phyloP scores from a whole-genome alignment of 2,329 filamentous ascomycete genomes.

The Xylariaceae sp. region DNA sequence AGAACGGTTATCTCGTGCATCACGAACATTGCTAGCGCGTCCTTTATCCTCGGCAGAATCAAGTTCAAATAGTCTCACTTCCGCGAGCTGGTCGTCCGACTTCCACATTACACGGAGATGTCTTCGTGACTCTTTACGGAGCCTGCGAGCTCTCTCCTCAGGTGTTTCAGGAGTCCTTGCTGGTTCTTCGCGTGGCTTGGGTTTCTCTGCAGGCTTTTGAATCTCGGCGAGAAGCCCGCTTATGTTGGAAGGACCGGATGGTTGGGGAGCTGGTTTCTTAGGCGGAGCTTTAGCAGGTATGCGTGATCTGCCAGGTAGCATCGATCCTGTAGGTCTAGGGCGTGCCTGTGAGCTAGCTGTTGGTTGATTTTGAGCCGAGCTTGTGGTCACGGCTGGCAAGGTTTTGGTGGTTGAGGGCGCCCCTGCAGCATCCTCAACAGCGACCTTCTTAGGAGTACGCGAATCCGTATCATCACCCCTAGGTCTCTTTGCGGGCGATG shows the following conservation, averaged over 20 bases:
- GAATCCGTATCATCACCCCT: constrained; percentile 45
- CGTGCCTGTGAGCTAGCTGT: constrained; percentile 25
- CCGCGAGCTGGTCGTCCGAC: constrained; percentile 65
- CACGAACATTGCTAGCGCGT: constrained; percentile 66
- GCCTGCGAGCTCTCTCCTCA: constrained; percentile 67
- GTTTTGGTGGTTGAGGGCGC: constrained; percentile 39
- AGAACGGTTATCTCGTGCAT: constrained; percentile 72
- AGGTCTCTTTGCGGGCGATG: constrained; percentile 38
- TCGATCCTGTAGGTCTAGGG: constrained; percentile 34
- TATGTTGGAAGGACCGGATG: constrained; percentile 51
- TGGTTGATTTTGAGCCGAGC: constrained; percentile 4
- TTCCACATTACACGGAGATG: constrained; percentile 74
- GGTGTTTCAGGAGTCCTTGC: constrained; percentile 65
- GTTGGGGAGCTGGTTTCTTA: constrained; percentile 43
- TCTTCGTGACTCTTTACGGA: constrained; percentile 72
- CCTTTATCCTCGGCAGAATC: constrained; percentile 72
- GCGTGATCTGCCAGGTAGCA: constrained; percentile 53
- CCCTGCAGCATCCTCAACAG: constrained; percentile 35
- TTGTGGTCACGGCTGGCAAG: constrained; percentile 23
- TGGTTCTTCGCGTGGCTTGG: constrained; percentile 42
- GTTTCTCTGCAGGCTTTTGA: constrained; percentile 54
- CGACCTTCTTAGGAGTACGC: constrained; percentile 44
- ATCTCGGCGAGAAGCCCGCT: constrained; percentile 57
- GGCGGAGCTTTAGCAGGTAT: constrained; percentile 45
- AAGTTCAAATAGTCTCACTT: constrained; percentile 71